Evolutionary conservation across 352 stramenopile species (phyloP), one percentile per base, ranked within the genome.

Genomic region (Phytophthora pluvialis): DNA sequence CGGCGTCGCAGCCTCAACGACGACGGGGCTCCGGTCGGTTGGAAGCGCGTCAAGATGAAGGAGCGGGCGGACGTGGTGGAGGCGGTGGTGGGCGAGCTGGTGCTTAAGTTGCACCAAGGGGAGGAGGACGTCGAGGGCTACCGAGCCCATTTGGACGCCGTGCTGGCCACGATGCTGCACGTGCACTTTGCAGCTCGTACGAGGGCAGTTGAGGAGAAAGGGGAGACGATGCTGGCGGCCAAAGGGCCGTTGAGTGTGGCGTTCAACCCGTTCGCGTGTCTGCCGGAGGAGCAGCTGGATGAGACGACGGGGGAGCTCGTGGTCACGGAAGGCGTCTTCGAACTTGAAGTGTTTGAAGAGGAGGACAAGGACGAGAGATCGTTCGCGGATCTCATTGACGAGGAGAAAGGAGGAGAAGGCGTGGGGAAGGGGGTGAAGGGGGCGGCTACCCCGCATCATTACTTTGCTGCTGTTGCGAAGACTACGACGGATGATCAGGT

Each of bases 41-140:
- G 31, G 21, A 60, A 59, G 31, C 54, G 9, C 13, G 48, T 69
- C 11, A 86, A 76, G 60, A 75, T 78, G 43, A 94, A 94, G 55
- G 67, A 87, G 29, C 75, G 81, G 16, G 86, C 86, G 0, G 86
- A 94, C 36, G 61, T 90, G 5, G 81, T 92, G 15, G 83, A 94
- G 56, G 78, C 83, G 0, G 52, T 92, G 1, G 80, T 83, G 5
- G 86, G 86, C 0, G 84, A 93, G 36, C 47, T 91, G 28, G 67
- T 86, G n/a, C 67, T 91, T 28, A 77, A 78, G 10, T 58, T 88
- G 43, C 67, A 83, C 36, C 25, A 65, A 21, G 39, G 51, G 3
- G 50, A 60, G 18, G 26, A 12, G 11, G 15, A 53, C 3, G 3
- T 9, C 4, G 42, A 70, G 12, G 43, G 16, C 10, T 81, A 82